Base-by-base conservation (phyloP, 2,329 filamentous ascomycete species). In the Herpotrichia juniperi region DNA sequence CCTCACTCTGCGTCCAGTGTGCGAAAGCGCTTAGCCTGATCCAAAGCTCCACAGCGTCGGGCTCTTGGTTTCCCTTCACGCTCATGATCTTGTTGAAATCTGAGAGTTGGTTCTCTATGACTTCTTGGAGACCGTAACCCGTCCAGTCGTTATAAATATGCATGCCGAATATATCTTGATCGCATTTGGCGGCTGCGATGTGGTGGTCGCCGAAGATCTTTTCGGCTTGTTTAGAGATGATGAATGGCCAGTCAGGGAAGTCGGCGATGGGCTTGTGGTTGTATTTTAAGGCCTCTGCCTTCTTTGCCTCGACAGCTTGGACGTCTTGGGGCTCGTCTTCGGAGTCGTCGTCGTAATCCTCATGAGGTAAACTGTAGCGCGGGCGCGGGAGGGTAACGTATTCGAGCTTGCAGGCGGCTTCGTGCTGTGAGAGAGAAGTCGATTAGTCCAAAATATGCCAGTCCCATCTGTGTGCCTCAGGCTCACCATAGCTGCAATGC, bases 111-210 rank as follows among this genome's bases (percentile, higher is more conserved):
- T 39, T 39, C 34, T 39, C 34, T 39, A 39, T 17, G 17, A 39
- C 34, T 16, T 39, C 34, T 16, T 39, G 34, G 8, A 54, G 21
- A 16, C 51, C 45, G 19, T 50, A 47, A 16, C 54, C 54, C 1
- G 40, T 52, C 42, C 46, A 54, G 48, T 57, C 51, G 28, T 53
- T 54, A 19, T 12, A 39, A 42, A 57, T 24, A 45, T 49, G 35
- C 51, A 57, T 54, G 26, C 37, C 21, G 42, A 51, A 51, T 40
- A 0, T 46, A 32, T 57, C 51, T 32, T 51, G 42, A 32, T 57
- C 30, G 26, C 54, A 44, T 16, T 53, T 53, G 39, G 16, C 32
- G 22, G 45, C 19, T 49, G 43, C 45, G 45, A 53, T 21, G 39
- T 26, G 43, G 39, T 53, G 45, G 14, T 45, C 45, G 9, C 11